A percentile compares a stretch with the other conserved stretches of the same genome.
Conservation (phyloP, 805 yeast genomes). For the Martiniozyma abietophila region DNA sequence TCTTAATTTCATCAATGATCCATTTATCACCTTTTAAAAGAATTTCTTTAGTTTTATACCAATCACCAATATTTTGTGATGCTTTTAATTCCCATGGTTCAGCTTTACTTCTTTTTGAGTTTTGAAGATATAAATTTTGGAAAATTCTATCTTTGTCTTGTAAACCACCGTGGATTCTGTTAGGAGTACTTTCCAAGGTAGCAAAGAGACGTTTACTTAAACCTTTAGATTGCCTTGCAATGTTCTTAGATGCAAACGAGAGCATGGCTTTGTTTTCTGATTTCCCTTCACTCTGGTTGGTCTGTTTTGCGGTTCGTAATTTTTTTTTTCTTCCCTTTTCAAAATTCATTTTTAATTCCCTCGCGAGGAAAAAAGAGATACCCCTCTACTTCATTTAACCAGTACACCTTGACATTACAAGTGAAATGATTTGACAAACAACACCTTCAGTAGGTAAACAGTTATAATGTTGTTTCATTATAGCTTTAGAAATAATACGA, state of each 20-base stretch:
- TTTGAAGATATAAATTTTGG: conserved; percentile 58
- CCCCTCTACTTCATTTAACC: conserved; percentile 2
- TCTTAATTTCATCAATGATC: conserved; percentile 83
- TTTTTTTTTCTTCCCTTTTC: conserved; percentile 1
- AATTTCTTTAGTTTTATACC: conserved; percentile 87
- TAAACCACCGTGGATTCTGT: conserved; percentile 60
- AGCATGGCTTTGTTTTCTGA: conserved; percentile 12
- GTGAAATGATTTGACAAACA: neutral
- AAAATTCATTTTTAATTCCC: neutral
- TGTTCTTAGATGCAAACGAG: conserved; percentile 3
- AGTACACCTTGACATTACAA: conserved; percentile 5
- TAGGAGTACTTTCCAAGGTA: conserved; percentile 42
- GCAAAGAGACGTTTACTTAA: conserved; percentile 20
- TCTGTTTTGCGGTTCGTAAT: too few relatives aligned
- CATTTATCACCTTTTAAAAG: conserved; percentile 76
- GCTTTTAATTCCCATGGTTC: conserved; percentile 48
- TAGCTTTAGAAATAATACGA: neutral
- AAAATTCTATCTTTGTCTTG: conserved; percentile 79
- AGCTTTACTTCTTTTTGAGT: conserved; percentile 53
- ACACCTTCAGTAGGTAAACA: neutral
- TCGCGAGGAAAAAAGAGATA: neutral
- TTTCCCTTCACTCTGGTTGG: too few relatives aligned
- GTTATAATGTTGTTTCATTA: neutral
- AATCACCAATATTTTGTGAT: conserved; percentile 76
- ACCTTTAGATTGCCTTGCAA: conserved; percentile 1